Percentiles rank a stretch among this genome's conserved stretches.
Conservation (phyloP, 176 grass and related monocot genomes). For the Aegilops sharonensis region DNA sequence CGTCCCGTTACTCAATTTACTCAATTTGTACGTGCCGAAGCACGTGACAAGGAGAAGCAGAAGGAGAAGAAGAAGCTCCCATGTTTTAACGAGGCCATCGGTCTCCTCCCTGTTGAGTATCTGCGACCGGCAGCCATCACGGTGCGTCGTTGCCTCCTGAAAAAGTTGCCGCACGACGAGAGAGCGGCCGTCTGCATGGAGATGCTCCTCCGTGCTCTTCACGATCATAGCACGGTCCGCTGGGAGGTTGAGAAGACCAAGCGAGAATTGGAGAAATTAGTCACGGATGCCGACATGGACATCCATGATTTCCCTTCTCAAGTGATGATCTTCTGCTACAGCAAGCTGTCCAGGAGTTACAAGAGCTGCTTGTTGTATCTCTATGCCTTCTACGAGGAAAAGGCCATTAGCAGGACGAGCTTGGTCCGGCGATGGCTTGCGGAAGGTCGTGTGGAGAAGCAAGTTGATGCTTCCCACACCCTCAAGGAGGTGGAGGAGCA, state of each 20-base stretch:
- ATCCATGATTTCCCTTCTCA: too few species aligned
- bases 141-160: not conserved
- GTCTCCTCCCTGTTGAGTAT: not conserved
- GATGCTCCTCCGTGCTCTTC: slow-evolving; percentile 1
- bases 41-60: too few species aligned
- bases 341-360: not conserved
- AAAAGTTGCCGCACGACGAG: not conserved
- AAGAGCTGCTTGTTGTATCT: slow-evolving; percentile 29
- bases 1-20: too few species aligned
- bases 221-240: not conserved
- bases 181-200: not conserved
- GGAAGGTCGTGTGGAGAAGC: not conserved
- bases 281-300: not conserved
- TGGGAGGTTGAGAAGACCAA: not conserved
- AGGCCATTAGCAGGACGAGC: not conserved
- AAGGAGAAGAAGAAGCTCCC: too few species aligned
- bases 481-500: not conserved
- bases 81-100: too few species aligned
- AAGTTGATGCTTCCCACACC: not conserved
- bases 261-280: not conserved
- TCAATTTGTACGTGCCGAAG: too few species aligned
- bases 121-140: not conserved
- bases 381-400: not conserved
- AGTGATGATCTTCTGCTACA: slow-evolving; percentile 8
- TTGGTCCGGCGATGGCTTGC: slow-evolving; percentile 19